Base-by-base conservation (phyloP, 345 rosid genomes). In the Populus tremula region DNA sequence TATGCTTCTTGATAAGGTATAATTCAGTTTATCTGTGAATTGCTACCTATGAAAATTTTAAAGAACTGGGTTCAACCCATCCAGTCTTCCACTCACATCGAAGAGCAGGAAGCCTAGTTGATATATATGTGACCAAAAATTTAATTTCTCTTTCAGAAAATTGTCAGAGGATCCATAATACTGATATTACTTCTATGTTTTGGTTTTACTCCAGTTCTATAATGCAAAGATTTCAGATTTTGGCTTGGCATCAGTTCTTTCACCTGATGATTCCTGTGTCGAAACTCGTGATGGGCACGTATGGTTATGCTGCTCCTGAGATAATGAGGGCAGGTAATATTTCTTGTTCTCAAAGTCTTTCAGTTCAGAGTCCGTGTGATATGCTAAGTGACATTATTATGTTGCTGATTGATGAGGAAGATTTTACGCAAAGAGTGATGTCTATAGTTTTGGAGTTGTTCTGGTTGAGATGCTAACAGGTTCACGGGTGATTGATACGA, bases 401-500 rank as follows among this genome's bases (percentile, higher is more conserved):
- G 50, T 29, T 59, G 41, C 21, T 68, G 36, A 62, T 17, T 65
- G 59, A 35, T 38, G 12, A 78, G 72, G 77, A 5, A 5, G 10
- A 11, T n/a, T 71, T 54, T 50, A 27, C 5, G 72, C 35, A 16
- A 66, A 39, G 67, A 72, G 73, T 20, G 77, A 78, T 39, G 81
- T 72, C 2, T 73, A 53, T 25, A n/a, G 77, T 27, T 78, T 72
- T 41, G 81, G 81, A 21, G 68, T 72, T 23, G 81, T 73, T 8
- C 5, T 33, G 50, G 33, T 67, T 13, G 81, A 78, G 77, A 50
- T 78, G 33, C 53, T 78, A 25, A 78, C 77, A 54, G 81, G 77
- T 21, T 53, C 39, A 39, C 72, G 47, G 38, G 67, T 73, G 8
- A 2, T 72, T 27, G 81, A 73, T 33, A 72, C 27, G 2, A 38